Conservation (phyloP, 2,329 filamentous ascomycete genomes). For the Aspergillus arachidicola region DNA sequence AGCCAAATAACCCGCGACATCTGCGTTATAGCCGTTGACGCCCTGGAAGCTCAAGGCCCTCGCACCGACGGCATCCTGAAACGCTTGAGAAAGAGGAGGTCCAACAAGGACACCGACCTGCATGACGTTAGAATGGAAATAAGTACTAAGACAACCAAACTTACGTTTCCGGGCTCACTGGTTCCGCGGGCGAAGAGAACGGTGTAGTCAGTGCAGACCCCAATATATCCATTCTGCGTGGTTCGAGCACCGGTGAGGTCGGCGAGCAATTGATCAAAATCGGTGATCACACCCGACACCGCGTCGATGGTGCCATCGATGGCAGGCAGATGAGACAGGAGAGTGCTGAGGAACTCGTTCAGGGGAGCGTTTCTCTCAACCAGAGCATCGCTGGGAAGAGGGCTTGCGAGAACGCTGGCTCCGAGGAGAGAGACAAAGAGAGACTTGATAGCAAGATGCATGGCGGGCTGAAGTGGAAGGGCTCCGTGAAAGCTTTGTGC, state of each 20-base stretch:
- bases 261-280: not conserved
- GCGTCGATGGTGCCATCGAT: not conserved
- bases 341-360: not conserved
- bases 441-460: not conserved
- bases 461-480: not conserved
- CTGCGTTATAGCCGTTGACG: not conserved
- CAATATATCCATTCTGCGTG: not conserved
- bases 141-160: not conserved
- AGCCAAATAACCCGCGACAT: not conserved
- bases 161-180: slow-evolving; percentile 3
- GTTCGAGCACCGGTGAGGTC: not conserved
- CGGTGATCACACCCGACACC: not conserved
- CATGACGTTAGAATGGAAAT: not conserved
- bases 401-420: not conserved
- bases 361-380: not conserved
- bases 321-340: not conserved
- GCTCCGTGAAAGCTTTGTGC: not conserved
- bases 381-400: not conserved
- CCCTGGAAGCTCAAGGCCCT: not conserved
- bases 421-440: not conserved
- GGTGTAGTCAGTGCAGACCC: not conserved
- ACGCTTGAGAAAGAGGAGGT: not conserved
- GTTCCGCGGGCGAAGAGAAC: slow-evolving; percentile 1
- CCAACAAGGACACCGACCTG: slow-evolving; percentile 1
- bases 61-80: not conserved